phyloP scores from a whole-genome alignment of 2,329 filamentous ascomycete genomes.

The Westerdykella aurantiaca region DNA sequence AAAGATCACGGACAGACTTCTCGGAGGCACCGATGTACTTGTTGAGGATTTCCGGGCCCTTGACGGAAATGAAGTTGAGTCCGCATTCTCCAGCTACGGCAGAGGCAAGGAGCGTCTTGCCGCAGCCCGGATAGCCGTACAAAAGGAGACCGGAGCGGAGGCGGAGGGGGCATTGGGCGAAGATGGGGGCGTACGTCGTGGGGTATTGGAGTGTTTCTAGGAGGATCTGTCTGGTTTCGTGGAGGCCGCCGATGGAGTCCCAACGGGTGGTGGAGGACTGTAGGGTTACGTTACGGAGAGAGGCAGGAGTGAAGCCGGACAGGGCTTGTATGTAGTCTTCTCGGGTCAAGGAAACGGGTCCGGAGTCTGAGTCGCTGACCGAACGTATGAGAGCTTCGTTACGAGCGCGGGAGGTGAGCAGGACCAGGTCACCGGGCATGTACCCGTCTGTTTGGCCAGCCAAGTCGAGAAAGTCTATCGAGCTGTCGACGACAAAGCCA shows the following conservation, averaged over 20 bases:
- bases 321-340: conserved; percentile 79
- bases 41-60: conserved; percentile 96
- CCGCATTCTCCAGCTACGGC: conserved; percentile 97
- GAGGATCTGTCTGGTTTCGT: conserved; percentile 80
- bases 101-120: conserved; percentile 90
- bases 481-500: conserved; percentile 67
- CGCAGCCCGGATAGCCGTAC: conserved; percentile 93
- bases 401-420: conserved; percentile 79
- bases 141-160: conserved; percentile 86
- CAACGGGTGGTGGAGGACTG: conserved; percentile 93
- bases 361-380: conserved; percentile 45
- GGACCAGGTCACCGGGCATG: conserved; percentile 88
- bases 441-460: conserved; percentile 95
- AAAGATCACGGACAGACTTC: conserved; percentile 91
- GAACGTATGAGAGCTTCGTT: conserved; percentile 89
- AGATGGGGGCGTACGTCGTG: conserved; percentile 96
- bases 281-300: conserved; percentile 86
- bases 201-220: conserved; percentile 95
- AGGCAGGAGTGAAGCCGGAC: conserved; percentile 90
- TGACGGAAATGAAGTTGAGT: conserved; percentile 97
- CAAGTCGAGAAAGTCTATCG: conserved; percentile 85
- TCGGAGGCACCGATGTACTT: conserved; percentile 98
- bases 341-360: conserved; percentile 57
- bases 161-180: conserved; percentile 90
- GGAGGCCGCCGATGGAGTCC: conserved; percentile 81